Evolutionary conservation across 495 filamentous ascomycete genomes (phyloP), one percentile per base, ranked within the genome.

Genomic region (Neurospora sublineolata): DNA sequence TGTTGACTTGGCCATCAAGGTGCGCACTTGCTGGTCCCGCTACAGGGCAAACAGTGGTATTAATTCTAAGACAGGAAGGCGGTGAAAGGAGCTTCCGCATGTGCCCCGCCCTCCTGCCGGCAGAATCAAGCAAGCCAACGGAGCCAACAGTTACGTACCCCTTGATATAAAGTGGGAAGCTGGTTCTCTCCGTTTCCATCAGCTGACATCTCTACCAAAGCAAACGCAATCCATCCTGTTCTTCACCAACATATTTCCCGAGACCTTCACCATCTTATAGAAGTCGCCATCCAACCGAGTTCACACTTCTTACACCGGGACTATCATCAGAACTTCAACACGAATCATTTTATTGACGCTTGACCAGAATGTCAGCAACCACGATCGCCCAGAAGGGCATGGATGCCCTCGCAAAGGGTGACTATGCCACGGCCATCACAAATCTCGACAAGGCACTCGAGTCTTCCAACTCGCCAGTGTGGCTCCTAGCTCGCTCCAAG

Each of bases 401-500:
- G 37, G 85, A 87, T 46, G 93, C 94, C 69, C 84, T 95, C 44
- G 76, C 83, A 12, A 83, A 79, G 1, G 85, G 86, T 60, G 84
- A 96, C 69, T 95, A 87, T 73, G 77, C 82, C 11, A 82, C 83
- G 37, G 94, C 93, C 11, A 87, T 97, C 75, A 79, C 81, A 9
- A 84, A 90, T 74, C 93, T 92, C 74, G 92, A 94, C n/a, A 82
- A 85, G 67, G 95, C 94, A n/a, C 82, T 99, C 6, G 75, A 83
- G 37, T 79, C 86, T 8, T 89, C 92, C 12, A 87, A 85, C 39
- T 91, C 93, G 9, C 91, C 93, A 6, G 79, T 87, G 72, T 98
- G 96, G 87, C 91, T 95, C 73, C 88, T 97, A 73, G 90, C 95
- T 78, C 93, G 96, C 36, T 92, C 93, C 3, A 94, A 89, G 12